Evolutionary conservation across 805 yeast species (phyloP).

Genomic region (Myxozyma vanderwaltii): DNA sequence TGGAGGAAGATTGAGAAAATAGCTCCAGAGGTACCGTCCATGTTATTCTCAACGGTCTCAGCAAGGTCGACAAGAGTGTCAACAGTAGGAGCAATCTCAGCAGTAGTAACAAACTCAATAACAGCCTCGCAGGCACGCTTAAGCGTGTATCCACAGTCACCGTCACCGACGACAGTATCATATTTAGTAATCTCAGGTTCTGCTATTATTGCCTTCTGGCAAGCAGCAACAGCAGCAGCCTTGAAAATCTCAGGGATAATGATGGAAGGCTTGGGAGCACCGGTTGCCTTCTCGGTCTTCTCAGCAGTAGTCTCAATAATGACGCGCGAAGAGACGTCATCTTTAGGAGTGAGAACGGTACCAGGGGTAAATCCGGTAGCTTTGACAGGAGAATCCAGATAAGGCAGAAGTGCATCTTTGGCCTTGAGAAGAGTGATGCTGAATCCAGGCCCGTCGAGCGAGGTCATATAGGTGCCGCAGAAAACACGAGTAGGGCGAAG

Average conservation of each 20-base stretch:
- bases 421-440: constrained; percentile 79
- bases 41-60: constrained; percentile 73
- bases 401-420: constrained; percentile 56
- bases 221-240: constrained; percentile 51
- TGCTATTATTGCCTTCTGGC: constrained; percentile 55
- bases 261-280: constrained; percentile 40
- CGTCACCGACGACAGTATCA: constrained; percentile 92
- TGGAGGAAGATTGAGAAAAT: constrained; percentile 82
- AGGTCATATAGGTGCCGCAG: constrained; percentile 82
- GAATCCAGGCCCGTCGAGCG: constrained; percentile 90
- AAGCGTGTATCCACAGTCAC: constrained; percentile 94
- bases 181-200: constrained; percentile 84
- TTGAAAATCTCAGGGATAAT: constrained; percentile 41
- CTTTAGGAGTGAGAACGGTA: constrained; percentile 17
- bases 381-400: constrained; percentile 69
- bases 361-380: constrained; percentile 79
- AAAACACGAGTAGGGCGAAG: constrained; percentile 68
- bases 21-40: constrained; percentile 99
- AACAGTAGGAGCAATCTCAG: constrained; percentile 46
- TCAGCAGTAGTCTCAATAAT: constrained; percentile 20
- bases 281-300: constrained; percentile 32
- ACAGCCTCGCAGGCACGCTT: constrained; percentile 80
- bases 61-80: constrained; percentile 70
- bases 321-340: constrained; percentile 37
- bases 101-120: constrained; percentile 51